Base-by-base conservation (phyloP, 2,329 filamentous ascomycete species). In the Penicillium sclerotigenum region DNA sequence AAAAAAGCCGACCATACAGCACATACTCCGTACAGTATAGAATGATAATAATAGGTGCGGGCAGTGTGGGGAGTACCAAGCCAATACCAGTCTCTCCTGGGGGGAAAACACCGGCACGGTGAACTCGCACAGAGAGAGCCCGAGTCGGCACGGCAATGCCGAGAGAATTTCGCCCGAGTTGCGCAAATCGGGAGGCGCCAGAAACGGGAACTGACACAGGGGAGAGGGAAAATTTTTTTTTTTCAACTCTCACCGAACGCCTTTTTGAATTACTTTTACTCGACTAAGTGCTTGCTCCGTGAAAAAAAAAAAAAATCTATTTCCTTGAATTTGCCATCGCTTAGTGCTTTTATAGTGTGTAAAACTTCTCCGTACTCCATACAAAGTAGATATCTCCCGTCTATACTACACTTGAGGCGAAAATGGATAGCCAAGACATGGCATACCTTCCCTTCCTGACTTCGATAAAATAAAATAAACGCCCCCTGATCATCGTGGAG, bases 401-500 rank as follows among this genome's bases (percentile, higher is more conserved):
- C n/a, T 48, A 48, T 28, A 41, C 29, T 31, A 20, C 42, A 13
- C 26, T 20, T 29, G 10, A 22, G 14, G 9, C 43, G 5, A 33
- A 46, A 46, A 33, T 31, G 20, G 29, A 24, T 22, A 43, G 47
- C 47, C 53, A 51, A 40, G 47, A 22, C 36, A 18, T 45, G 48
- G 47, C 48, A 56, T 22, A 59, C 38, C 47, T 59, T 52, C 48
- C 53, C 24, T 46, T 53, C 38, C 26, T 37, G 24, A 57, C 40
- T 29, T 14, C 18, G 33, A 38, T 18, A 41, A 34, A 38, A 38
- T 22, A 43, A 54, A 52, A 56, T 41, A 7, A 22, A 31, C 4
- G 77, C 60, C 59, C 59, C 60, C 59, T 57, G 47, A 59, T 57
- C 55, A 58, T 55, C 57, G 52, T 60, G 58, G 59, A 55, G 37